Evolutionary conservation across 441 rosid species (phyloP), one percentile per base, ranked within the genome.

Genomic region (Populus hybrid): DNA sequence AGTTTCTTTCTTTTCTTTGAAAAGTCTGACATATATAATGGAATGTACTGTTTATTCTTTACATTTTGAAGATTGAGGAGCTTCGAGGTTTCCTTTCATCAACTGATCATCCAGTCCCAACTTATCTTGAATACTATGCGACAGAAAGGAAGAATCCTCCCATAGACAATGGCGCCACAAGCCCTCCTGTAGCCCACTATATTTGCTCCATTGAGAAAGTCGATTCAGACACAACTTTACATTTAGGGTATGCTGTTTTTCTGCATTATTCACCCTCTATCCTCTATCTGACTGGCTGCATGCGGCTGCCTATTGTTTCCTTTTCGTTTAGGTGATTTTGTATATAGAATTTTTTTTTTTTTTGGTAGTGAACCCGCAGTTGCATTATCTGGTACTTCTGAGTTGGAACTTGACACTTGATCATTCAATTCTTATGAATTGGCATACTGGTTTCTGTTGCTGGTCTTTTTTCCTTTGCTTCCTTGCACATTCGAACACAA

Each of bases 201-300:
- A 81, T 80, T 67, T 82, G 82, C 78, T 81, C 86, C 28, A 75
- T 80, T 64, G 91, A 87, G 61, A 89, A 83, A 36, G 91, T 83
- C 70, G 88, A 93, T 80, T 95, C 98, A 66, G 98, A 93, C 85
- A 95, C 97, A 32, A 85, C 95, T 70, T 81, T 95, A 87, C 92
- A 91, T 71, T 83, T 92, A 71, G 98, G 99, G 98, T 93, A 91
- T 63, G 79, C 16, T 71, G 26, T 11, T 63, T 72, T 46, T 74
- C 79, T 19, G 2, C 12, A 72, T 67, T 28, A 23, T 26, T 18
- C 24, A 9, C 6, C 34, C 23, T 70, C 23, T n/a, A 34, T 34
- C 36, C 36, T 34, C 59, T 18, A 32, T 14, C 40, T 8, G 32
- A 6, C 12, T 10, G 32, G 38, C 40, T 26, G 30, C 61, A 30